These are phyloP conservation scores for Rheum nobile DNA, from an alignment of 148 eudicot genomes.

Conservation along the genomic window DNA sequence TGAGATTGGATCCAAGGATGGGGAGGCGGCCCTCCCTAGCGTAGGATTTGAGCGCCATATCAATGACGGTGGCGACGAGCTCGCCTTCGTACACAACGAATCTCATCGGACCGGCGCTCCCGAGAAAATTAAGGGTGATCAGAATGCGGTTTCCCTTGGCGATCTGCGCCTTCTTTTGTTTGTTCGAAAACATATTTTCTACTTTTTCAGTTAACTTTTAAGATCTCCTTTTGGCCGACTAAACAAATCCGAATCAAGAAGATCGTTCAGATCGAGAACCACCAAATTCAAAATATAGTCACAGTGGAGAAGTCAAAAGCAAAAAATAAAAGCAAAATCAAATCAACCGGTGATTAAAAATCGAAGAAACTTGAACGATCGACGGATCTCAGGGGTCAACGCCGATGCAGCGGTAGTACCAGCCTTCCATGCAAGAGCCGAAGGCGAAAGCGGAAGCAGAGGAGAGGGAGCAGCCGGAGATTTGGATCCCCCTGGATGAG, in stretches of 20 bases:
- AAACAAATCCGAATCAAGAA: background rate
- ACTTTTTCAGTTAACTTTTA: background rate
- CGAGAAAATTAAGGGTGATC: slow-evolving; percentile 51
- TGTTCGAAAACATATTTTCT: slow-evolving; percentile 25
- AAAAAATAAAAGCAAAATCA: background rate
- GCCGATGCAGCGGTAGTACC: slow-evolving; percentile 53
- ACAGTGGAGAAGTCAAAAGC: background rate
- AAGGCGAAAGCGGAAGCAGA: slow-evolving; percentile 23
- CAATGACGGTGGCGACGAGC: slow-evolving; percentile 32
- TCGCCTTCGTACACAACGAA: slow-evolving; percentile 60
- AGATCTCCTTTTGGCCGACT: background rate
- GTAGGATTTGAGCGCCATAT: slow-evolving; percentile 47
- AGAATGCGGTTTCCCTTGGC: slow-evolving; percentile 37
- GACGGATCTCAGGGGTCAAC: slow-evolving; percentile 20
- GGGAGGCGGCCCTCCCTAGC: slow-evolving; percentile 69
- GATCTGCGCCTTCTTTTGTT: slow-evolving; percentile 27
- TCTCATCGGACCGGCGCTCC: slow-evolving; percentile 61
- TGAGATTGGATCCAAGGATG: slow-evolving; percentile 39
- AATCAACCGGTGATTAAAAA: background rate
- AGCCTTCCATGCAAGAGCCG: slow-evolving; percentile 46
- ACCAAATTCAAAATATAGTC: background rate
- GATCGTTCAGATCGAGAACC: background rate
- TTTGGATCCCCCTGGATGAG: slow-evolving; percentile 3
- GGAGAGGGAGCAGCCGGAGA: slow-evolving; percentile 5
- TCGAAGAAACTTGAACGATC: background rate